Percentiles rank a stretch among this genome's conserved stretches.
Evolutionary conservation across 768 basidiomycete species (phyloP).

Genomic region (Boletus edulis): DNA sequence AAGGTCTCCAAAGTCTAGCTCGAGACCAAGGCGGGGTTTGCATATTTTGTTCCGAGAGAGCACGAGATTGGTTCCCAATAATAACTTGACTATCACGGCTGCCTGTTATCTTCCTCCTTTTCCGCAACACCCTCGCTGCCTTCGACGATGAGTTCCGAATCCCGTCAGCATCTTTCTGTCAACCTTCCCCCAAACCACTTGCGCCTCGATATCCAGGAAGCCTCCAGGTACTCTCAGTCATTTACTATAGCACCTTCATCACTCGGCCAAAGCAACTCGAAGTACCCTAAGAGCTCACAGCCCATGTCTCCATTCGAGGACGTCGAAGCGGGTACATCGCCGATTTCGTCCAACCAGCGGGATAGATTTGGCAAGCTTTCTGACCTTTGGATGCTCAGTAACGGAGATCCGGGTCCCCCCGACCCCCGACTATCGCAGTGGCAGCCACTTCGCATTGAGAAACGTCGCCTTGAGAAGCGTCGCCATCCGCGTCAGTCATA

Average conservation of each 20-base stretch:
- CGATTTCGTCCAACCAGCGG: constrained; percentile 21
- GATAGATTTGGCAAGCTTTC: constrained; percentile 37
- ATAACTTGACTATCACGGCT: constrained; percentile 8
- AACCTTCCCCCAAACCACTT: constrained; percentile 4
- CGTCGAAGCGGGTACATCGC: constrained; percentile 21
- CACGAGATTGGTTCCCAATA: no score
- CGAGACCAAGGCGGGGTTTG: no score
- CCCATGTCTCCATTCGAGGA: constrained; percentile 12
- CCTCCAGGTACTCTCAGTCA: constrained; percentile 44
- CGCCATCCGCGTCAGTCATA: constrained; percentile 20
- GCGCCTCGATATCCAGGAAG: constrained; percentile 11
- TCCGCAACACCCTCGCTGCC: background rate
- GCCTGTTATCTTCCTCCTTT: constrained; percentile 4
- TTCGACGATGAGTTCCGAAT: constrained; percentile 27
- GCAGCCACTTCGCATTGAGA: constrained; percentile 40
- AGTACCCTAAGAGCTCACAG: constrained; percentile 1
- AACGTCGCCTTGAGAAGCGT: constrained; percentile 13
- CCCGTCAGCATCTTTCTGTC: constrained; percentile 32
- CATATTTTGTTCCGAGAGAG: no score
- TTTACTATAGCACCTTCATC: constrained; percentile 32
- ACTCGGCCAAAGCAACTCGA: constrained; percentile 17
- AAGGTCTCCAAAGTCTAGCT: no score
- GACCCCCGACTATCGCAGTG: constrained; percentile 28
- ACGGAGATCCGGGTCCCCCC: constrained; percentile 25
- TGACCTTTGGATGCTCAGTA: constrained; percentile 31